These are phyloP conservation scores for Trichophyton rubrum DNA, from an alignment of 2,329 filamentous ascomycete genomes.

Conservation along the genomic window DNA sequence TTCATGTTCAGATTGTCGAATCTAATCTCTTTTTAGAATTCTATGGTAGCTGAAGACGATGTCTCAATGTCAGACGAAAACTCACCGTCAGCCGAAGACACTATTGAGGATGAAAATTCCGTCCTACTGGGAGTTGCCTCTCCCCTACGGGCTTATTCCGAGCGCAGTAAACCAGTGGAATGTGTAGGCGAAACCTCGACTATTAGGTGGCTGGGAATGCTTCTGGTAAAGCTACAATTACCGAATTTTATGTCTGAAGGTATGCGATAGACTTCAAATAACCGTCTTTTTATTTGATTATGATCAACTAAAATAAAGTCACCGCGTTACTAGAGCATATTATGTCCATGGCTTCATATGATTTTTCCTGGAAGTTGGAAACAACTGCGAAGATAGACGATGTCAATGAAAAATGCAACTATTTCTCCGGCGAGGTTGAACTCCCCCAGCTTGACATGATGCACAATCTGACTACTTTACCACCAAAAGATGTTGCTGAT, in stretches of 20 bases:
- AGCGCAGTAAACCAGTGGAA: constrained; percentile 6
- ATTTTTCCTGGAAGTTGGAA: background rate
- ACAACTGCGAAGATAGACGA: background rate
- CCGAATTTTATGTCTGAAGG: constrained; percentile 6
- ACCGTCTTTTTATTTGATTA: background rate
- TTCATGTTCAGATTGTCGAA: background rate
- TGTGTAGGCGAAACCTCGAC: constrained; percentile 13
- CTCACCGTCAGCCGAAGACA: constrained; percentile 10
- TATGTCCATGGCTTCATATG: background rate
- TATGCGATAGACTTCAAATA: background rate
- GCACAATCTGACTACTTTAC: constrained; percentile 25
- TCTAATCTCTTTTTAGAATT: background rate
- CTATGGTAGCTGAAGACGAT: constrained; percentile 10
- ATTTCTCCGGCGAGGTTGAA: constrained; percentile 22
- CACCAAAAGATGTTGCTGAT: constrained; percentile 21
- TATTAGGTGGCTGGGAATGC: constrained; percentile 13
- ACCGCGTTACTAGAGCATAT: background rate
- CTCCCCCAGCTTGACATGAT: constrained; percentile 16
- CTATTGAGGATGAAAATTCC: constrained; percentile 13
- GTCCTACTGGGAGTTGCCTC: constrained; percentile 8
- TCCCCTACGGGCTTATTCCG: constrained; percentile 10
- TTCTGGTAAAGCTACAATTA: constrained; percentile 6
- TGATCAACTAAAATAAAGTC: background rate
- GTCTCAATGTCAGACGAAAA: constrained; percentile 4
- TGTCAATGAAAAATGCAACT: constrained; percentile 19